Evolutionary conservation across 2,329 filamentous ascomycete genomes (phyloP).

Genomic region (Dothiorella sarmentorum): DNA sequence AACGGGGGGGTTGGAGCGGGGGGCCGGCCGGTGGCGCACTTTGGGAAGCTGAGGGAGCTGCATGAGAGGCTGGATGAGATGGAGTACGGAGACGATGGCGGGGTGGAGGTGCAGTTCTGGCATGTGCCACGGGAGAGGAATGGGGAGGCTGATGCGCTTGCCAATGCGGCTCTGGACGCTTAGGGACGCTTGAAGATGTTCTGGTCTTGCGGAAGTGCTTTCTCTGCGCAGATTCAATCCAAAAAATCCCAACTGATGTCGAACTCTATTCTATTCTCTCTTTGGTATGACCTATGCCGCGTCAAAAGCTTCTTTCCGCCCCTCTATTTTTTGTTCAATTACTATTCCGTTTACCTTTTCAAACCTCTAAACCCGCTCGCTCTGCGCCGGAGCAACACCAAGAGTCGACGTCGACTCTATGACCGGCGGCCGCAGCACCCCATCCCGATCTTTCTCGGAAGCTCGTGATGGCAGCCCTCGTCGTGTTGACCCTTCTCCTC

Average conservation of each 20-base stretch:
- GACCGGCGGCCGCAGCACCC: neutral
- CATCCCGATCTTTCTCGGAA: neutral
- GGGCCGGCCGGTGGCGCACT: conserved; percentile 27
- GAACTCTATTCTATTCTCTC: too few relatives aligned
- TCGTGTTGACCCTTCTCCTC: neutral
- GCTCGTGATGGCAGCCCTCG: neutral
- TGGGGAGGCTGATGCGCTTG: conserved; percentile 22
- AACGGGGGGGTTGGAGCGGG: conserved; percentile 28
- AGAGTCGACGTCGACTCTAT: neutral
- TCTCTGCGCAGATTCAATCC: too few relatives aligned
- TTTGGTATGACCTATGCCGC: too few relatives aligned
- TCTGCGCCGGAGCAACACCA: neutral
- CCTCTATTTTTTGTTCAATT: too few relatives aligned
- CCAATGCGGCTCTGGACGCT: conserved; percentile 28
- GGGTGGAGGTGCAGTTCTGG: conserved; percentile 28
- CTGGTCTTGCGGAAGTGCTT: too few relatives aligned
- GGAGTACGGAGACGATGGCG: conserved; percentile 18
- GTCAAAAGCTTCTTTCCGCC: too few relatives aligned
- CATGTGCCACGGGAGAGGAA: conserved; percentile 26
- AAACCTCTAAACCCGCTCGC: neutral
- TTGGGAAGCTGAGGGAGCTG: conserved; percentile 22
- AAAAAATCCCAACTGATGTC: too few relatives aligned
- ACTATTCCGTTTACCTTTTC: too few relatives aligned
- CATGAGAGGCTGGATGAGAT: conserved; percentile 22
- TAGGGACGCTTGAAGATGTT: conserved; percentile 22